Evolutionary conservation across 192 early-diverging fungal genomes (phyloP), one percentile per base, ranked within the genome.

Genomic region (Backusella psychrophila): DNA sequence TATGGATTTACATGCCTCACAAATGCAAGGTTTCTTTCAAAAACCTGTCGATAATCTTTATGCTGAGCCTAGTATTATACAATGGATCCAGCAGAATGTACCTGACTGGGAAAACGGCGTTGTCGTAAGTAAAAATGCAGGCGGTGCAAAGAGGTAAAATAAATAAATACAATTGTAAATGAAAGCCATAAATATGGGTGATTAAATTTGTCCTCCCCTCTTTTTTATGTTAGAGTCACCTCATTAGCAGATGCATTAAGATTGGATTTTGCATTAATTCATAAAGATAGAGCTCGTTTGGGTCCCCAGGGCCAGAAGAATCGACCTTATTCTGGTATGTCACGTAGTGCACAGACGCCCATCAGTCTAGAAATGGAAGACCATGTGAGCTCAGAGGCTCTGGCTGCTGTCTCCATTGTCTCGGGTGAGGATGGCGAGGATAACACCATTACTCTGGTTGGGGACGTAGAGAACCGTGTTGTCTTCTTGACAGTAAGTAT

Each of bases 51-150:
- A 99, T 82, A 98, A 98, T 84, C 84, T 99, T 68, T 97, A 95
- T 79, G 93, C 90, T n/a, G 93, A 99, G 83, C 96, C 96, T 21
- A 88, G 87, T 68, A 94, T 94, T 38, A 82, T 95, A 66, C 94
- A 94, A 78, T 97, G 96, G 85, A 97, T 99, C 81, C 87, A 85
- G 38, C 93, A 95, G 53, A 92, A 96, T 73, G 90, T 99, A 52
- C 94, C 94, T 15, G 88, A 95, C 66, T 97, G 93, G 88, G 78
- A 91, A 84, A 93, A 93, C 66, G 93, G 89, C 68, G 93, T 99
- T n/a, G 95, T 99, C 81, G 96, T 98, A 46, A 96, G 93, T n/a
- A 95, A 95, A 31, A 96, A 99, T 87, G 97, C 96, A 34, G 96
- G 96, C 66, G 97, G 97, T 41, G 96, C 97, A 74, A 99, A 99